Evolutionary conservation across 352 stramenopile species (phyloP).

Genomic region (Phytopythium kandeliae): DNA sequence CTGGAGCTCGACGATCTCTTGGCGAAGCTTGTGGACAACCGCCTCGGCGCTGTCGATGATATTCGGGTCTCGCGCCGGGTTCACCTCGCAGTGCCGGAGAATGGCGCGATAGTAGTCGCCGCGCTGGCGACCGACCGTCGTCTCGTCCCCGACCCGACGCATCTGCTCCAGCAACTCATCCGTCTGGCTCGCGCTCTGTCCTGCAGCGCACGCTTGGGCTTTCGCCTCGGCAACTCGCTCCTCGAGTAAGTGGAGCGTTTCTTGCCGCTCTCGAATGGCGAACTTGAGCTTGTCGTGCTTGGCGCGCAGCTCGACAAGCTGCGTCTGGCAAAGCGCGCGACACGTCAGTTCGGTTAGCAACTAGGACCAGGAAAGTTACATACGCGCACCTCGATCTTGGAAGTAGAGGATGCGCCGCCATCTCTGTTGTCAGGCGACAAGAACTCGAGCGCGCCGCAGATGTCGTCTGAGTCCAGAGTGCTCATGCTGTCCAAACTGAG

Average conservation of each 20-base stretch:
- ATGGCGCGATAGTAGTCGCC: conserved; percentile 82
- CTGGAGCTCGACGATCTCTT: conserved; percentile 62
- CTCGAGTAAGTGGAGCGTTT: conserved; percentile 40
- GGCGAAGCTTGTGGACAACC: conserved; percentile 49
- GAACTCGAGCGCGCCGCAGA: conserved; percentile 63
- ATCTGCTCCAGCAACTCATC: conserved; percentile 69
- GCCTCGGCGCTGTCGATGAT: conserved; percentile 67
- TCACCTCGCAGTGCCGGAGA: conserved; percentile 70
- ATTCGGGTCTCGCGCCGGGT: conserved; percentile 71
- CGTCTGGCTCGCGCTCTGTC: conserved; percentile 44
- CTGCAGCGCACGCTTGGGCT: conserved; percentile 30
- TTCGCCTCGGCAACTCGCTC: conserved; percentile 53
- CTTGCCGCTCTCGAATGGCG: conserved; percentile 41
- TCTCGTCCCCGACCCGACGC: conserved; percentile 49
- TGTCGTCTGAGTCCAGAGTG: conserved; percentile 16
- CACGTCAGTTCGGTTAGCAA: not conserved
- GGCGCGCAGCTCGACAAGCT: conserved; percentile 64
- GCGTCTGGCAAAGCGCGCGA: conserved; percentile 11
- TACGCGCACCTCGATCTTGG: conserved; percentile 45
- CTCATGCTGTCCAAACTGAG: not conserved
- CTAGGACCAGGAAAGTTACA: not conserved
- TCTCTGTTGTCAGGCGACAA: conserved; percentile 46
- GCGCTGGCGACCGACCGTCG: conserved; percentile 48
- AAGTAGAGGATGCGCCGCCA: conserved; percentile 39
- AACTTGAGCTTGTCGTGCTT: conserved; percentile 79